Conservation (phyloP, 1,139 yeast genomes). For the Geotrichum australiense region DNA sequence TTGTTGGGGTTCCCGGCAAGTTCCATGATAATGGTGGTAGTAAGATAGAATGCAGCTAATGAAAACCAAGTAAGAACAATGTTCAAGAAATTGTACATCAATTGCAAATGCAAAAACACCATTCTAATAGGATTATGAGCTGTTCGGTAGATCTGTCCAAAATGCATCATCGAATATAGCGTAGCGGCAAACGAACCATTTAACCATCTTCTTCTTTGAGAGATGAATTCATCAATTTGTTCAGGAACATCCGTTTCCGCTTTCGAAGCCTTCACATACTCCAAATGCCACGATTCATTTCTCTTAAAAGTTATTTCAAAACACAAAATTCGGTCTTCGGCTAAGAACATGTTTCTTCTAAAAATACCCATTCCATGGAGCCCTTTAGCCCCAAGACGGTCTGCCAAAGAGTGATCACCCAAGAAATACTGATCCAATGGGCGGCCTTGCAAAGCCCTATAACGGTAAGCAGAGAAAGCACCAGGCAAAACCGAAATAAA, state of each 20-base stretch:
- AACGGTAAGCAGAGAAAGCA: conserved; percentile 85
- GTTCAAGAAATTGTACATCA: conserved; percentile 62
- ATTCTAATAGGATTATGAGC: conserved; percentile 70
- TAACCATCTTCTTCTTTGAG: conserved; percentile 93
- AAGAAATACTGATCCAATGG: conserved; percentile 86
- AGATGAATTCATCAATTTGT: conserved; percentile 71
- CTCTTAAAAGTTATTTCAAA: conserved; percentile 85
- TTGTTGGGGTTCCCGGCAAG: conserved; percentile 36
- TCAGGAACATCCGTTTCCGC: conserved; percentile 98
- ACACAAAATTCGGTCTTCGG: conserved; percentile 91
- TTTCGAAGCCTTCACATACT: conserved; percentile 80
- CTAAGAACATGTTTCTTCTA: conserved; percentile 89
- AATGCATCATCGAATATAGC: conserved; percentile 68
- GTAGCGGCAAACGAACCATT: conserved; percentile 97
- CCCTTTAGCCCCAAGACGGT: conserved; percentile 41
- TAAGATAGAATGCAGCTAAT: conserved; percentile 70
- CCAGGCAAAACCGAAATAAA: conserved; percentile 87
- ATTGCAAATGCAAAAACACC: conserved; percentile 66
- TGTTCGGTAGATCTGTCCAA: conserved; percentile 64
- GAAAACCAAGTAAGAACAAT: conserved; percentile 76
- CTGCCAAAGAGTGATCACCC: conserved; percentile 61
- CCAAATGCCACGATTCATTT: conserved; percentile 75
- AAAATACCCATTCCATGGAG: conserved; percentile 57
- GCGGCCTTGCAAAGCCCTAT: conserved; percentile 67
- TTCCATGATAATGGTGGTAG: conserved; percentile 47